Base-by-base conservation (phyloP, 1,284 basidiomycete genomes). In the Hortiboletus rubellus region DNA sequence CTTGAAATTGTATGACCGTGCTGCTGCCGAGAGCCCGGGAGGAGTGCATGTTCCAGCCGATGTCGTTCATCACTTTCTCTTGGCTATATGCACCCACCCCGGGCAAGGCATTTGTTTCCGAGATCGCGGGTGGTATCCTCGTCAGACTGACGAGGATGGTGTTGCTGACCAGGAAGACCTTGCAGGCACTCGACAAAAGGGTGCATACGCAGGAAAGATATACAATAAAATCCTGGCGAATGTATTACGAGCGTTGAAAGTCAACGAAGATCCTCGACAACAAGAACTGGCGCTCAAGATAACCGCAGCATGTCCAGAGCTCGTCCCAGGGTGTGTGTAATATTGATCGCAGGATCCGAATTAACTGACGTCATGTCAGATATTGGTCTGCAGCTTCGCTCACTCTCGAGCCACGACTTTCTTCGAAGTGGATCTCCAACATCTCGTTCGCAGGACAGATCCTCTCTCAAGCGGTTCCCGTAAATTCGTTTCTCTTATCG, bases 71-170 rank as follows among this genome's bases (percentile, higher is more conserved):
- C 92, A 95, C 65, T 97, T 97, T 70, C 75, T 98, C 7, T 81
- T 96, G 44, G 91, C 89, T 10, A 84, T 94, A n/a, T 92, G 90
- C 64, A 90, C 92, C 0, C 85, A 84, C 30, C 91, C 92, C 0
- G 93, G 93, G 0, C 77, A 81, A 18, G 96, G 95, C 0, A 79
- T 98, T 24, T 97, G 94, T 69, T 98, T 96, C 74, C 82, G 79
- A 47, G 94, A 96, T 68, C 81, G 84, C 15, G 95, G 94, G 1
- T 98, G 95, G 95, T 98, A 97, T 67, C 86, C 86, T 3, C 84
- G 91, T 4, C 83, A 86, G 63, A 70, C 73, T 2, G 76, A 79
- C 5, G 67, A 63, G 47, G 57, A 52, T 11, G 65, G 50, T 3
- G 17, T 45, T 11, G 18, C 46, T 17, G 70, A 70, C 9, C 66